Conservation (phyloP, 192 early-diverging fungal genomes). For the Coemansia sp. region DNA sequence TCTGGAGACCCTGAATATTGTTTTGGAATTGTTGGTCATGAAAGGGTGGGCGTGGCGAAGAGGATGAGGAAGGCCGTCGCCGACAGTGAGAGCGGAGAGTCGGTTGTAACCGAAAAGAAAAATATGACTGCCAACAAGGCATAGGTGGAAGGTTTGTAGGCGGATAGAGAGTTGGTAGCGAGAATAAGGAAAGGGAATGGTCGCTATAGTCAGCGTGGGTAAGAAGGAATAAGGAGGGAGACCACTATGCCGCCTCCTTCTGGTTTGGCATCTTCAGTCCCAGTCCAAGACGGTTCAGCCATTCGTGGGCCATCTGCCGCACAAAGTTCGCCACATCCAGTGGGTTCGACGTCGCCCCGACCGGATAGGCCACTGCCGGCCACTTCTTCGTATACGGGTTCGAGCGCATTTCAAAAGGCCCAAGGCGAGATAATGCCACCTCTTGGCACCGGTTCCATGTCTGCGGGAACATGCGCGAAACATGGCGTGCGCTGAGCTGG, state of each 20-base stretch:
- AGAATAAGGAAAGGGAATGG: too few relatives aligned
- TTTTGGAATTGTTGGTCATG: too few relatives aligned
- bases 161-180: too few relatives aligned
- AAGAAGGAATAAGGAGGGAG: too few relatives aligned
- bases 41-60: too few relatives aligned
- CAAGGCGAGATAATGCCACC: background rate
- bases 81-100: too few relatives aligned
- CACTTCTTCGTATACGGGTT: conserved; percentile 26
- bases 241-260: background rate
- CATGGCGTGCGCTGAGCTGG: conserved; percentile 19
- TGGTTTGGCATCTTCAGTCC: conserved; percentile 23
- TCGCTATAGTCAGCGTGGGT: too few relatives aligned
- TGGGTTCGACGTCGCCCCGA: conserved; percentile 44
- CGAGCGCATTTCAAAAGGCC: conserved; percentile 41
- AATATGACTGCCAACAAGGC: too few relatives aligned
- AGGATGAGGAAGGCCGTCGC: too few relatives aligned
- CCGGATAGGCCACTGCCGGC: conserved; percentile 43
- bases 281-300: conserved; percentile 31
- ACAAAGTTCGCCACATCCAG: conserved; percentile 52
- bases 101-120: too few relatives aligned
- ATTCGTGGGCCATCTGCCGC: conserved; percentile 41
- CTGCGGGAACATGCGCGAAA: conserved; percentile 37
- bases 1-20: too few relatives aligned
- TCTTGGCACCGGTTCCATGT: conserved; percentile 41
- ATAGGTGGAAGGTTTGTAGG: too few relatives aligned